These are phyloP conservation scores for Porphyrellus cyaneotinctus DNA, from an alignment of 768 basidiomycete species.

Conservation along the genomic window DNA sequence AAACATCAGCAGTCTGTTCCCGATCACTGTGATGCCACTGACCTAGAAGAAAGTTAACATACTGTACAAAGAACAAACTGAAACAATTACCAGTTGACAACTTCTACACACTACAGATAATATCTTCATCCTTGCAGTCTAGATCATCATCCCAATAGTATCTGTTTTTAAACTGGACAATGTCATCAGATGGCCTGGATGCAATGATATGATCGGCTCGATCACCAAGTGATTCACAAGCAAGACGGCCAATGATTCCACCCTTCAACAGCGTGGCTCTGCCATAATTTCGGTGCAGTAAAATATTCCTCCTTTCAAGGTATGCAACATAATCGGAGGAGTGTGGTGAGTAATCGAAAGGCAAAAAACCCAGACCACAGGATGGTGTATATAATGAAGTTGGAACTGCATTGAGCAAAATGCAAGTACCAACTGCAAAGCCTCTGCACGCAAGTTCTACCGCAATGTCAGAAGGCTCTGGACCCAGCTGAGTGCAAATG, in stretches of 20 bases:
- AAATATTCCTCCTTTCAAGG: background rate
- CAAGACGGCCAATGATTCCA: background rate
- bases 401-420: background rate
- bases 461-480: background rate
- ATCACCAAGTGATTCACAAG: background rate
- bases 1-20: background rate
- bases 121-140: background rate
- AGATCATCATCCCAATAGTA: background rate
- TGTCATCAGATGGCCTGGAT: background rate
- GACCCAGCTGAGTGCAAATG: background rate
- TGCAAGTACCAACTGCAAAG: background rate
- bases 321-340: background rate
- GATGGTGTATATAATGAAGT: background rate
- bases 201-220: background rate
- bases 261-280: background rate
- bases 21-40: background rate
- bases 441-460: background rate
- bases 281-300: background rate
- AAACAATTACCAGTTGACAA: background rate
- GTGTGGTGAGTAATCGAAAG: background rate
- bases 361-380: background rate
- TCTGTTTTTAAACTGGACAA: background rate
- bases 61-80: background rate
- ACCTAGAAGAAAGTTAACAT: background rate
- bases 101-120: constrained; percentile 4